A percentile compares a stretch with the other conserved stretches of the same genome.
Evolutionary conservation across 2,329 filamentous ascomycete genomes (phyloP).

Genomic region (Pyrenophora teres): DNA sequence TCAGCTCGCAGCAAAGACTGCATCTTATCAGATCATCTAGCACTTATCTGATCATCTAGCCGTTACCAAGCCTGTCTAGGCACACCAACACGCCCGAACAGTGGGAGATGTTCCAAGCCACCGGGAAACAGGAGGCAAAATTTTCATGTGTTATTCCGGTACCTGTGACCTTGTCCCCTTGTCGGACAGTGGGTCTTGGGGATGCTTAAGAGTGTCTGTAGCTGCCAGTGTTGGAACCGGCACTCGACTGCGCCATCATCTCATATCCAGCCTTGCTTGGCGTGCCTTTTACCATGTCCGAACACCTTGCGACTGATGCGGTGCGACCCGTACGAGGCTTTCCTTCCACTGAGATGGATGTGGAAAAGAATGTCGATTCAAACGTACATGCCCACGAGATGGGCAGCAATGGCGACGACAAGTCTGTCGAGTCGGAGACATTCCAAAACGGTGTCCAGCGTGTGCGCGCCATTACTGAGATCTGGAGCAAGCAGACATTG

Average conservation of each 20-base stretch:
- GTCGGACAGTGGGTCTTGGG: slow-evolving; percentile 23
- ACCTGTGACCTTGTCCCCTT: slow-evolving; percentile 26
- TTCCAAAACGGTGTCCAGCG: slow-evolving; percentile 48
- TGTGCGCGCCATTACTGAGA: slow-evolving; percentile 48
- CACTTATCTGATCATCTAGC: slow-evolving; percentile 40
- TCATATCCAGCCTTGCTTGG: slow-evolving; percentile 17
- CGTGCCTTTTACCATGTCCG: slow-evolving; percentile 17
- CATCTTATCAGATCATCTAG: slow-evolving; percentile 37
- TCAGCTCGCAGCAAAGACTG: slow-evolving; percentile 18
- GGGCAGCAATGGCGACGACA: slow-evolving; percentile 15
- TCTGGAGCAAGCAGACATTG: slow-evolving; percentile 48
- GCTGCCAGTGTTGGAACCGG: slow-evolving; percentile 14
- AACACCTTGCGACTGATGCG: slow-evolving; percentile 17
- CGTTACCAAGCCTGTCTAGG: slow-evolving; percentile 20
- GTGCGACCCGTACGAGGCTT: slow-evolving; percentile 20
- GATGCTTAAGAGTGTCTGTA: slow-evolving; percentile 23
- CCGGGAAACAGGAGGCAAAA: slow-evolving; percentile 22
- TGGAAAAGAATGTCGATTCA: slow-evolving; percentile 26
- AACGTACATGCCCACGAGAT: slow-evolving; percentile 11
- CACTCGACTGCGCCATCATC: slow-evolving; percentile 16
- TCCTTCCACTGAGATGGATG: slow-evolving; percentile 14
- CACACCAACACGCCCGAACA: slow-evolving; percentile 20
- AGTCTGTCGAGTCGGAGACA: slow-evolving; percentile 31
- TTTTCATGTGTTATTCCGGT: slow-evolving; percentile 21
- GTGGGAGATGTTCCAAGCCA: slow-evolving; percentile 28